Base-by-base conservation (phyloP, 768 basidiomycete species). In the Gautieria morchelliformis region DNA sequence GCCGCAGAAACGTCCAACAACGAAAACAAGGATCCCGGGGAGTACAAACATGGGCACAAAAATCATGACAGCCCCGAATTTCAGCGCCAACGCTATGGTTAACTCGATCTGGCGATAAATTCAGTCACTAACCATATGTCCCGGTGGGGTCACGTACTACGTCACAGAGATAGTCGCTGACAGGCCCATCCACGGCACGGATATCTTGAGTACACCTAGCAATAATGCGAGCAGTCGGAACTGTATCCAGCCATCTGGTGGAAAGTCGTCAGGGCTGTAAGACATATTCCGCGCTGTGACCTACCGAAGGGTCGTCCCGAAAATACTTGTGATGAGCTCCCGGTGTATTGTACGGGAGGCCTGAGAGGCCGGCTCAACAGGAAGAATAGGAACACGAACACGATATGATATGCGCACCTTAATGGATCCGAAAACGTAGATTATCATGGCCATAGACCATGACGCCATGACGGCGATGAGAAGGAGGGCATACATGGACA, bases 141-240 rank as follows among this genome's bases (percentile, higher is more conserved):
- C 3, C 41, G 41, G 24, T n/a, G 27, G 15, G 20, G 15, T 27
- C 53, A 59, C 58, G 8, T 24, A 56, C 46, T 12, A 27, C 35
- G 19, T 60, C 59, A 35, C 59, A 19, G 27, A 57, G 45, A 32
- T 49, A 27, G 7, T 48, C 20, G 20, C 24, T 47, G 30, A 58
- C 22, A 24, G 67, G 68, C 8, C 67, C 72, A 58, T 76, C 74
- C 45, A 75, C 72, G 68, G 47, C 48, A 46, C 62, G 71, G 20
- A 86, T 83, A 64, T 87, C 85, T 54, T 83, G 79, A 1, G 85
- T 87, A 65, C 80, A 81, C 51, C 85, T 75, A 30, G 82, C 71
- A 42, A 86, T 79, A 52, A 89, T 78, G 4, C 85, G 78, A n/a
- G 78, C 77, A 0, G 72, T 72, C 0, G 78, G 78, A 1, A 76